phyloP scores from a whole-genome alignment of 2,329 filamentous ascomycete genomes.

The Aspergillus sp. region DNA sequence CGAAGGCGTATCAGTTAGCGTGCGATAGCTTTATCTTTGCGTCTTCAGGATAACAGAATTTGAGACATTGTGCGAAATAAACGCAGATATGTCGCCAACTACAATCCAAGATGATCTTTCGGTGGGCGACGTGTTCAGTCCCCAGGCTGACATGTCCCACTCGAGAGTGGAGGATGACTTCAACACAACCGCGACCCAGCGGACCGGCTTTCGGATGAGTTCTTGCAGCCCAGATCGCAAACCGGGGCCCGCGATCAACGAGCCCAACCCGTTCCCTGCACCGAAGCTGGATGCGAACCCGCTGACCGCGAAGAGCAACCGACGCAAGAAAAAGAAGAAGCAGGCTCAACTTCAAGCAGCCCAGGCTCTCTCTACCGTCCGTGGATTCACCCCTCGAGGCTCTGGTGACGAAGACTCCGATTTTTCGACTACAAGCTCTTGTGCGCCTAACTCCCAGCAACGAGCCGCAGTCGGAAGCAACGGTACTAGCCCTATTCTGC shows the following conservation, averaged over 20 bases:
- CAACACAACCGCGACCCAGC: conserved; percentile 19
- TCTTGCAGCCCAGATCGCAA: conserved; percentile 25
- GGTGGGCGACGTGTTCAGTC: conserved; percentile 41
- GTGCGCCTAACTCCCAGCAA: conserved; percentile 31
- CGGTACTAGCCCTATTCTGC: conserved; percentile 48
- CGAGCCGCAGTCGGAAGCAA: conserved; percentile 25
- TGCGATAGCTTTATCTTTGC: neutral
- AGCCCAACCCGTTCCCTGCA: conserved; percentile 29
- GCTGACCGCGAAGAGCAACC: conserved; percentile 26
- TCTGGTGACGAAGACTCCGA: conserved; percentile 50
- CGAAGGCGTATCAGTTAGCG: neutral
- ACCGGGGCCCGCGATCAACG: conserved; percentile 16
- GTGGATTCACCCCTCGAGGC: conserved; percentile 44
- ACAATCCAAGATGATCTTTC: conserved; percentile 34
- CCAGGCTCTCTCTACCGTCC: conserved; percentile 41
- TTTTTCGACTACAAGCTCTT: conserved; percentile 40
- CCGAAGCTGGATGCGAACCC: conserved; percentile 28
- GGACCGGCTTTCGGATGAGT: conserved; percentile 29
- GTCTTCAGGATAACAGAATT: neutral
- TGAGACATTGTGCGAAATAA: neutral
- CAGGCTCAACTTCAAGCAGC: conserved; percentile 28
- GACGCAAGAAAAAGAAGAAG: conserved; percentile 43
- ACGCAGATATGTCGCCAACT: conserved; percentile 16
- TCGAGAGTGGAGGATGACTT: conserved; percentile 22
- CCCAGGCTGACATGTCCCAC: conserved; percentile 35